Evolutionary conservation across 2,329 filamentous ascomycete species (phyloP).

Genomic region (Blumeriella jaapii): DNA sequence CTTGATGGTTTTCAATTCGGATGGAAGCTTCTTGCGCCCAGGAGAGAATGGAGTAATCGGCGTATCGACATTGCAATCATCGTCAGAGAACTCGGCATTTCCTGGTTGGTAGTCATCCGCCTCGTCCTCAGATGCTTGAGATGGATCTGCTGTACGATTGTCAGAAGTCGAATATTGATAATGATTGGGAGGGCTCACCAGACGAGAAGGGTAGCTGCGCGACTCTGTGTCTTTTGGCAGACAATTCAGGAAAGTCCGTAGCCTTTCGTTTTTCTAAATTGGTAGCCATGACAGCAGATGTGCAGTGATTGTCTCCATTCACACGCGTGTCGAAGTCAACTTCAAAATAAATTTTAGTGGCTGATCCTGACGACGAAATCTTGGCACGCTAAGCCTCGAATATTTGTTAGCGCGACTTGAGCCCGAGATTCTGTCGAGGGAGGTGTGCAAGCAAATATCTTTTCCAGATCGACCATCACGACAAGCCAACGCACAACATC

Average conservation of each 20-base stretch:
- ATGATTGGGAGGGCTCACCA: conserved; percentile 7
- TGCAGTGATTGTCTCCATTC: conserved; percentile 1
- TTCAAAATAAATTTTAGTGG: conserved; percentile 3
- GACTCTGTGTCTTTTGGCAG: conserved; percentile 17
- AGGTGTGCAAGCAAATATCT: conserved; percentile 2
- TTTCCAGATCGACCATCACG: neutral
- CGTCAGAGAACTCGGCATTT: conserved; percentile 24
- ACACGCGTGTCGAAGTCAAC: neutral
- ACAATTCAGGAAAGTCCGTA: conserved; percentile 8
- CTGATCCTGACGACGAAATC: conserved; percentile 9
- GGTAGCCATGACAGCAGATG: conserved; percentile 16
- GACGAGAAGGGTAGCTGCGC: conserved; percentile 7
- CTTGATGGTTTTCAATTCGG: conserved; percentile 62
- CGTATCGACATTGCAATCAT: conserved; percentile 30
- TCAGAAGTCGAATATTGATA: neutral
- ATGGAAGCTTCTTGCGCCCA: conserved; percentile 43
- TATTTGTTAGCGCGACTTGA: too few relatives aligned
- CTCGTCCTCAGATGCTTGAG: conserved; percentile 29
- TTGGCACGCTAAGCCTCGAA: conserved; percentile 8
- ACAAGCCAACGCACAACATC: neutral
- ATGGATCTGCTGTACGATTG: conserved; percentile 1
- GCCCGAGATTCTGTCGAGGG: neutral
- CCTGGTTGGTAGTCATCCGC: conserved; percentile 27
- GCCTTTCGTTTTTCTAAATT: conserved; percentile 18
- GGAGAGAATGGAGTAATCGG: conserved; percentile 41